phyloP scores from a whole-genome alignment of 305 asterid species.

The Fraxinus latifolia region DNA sequence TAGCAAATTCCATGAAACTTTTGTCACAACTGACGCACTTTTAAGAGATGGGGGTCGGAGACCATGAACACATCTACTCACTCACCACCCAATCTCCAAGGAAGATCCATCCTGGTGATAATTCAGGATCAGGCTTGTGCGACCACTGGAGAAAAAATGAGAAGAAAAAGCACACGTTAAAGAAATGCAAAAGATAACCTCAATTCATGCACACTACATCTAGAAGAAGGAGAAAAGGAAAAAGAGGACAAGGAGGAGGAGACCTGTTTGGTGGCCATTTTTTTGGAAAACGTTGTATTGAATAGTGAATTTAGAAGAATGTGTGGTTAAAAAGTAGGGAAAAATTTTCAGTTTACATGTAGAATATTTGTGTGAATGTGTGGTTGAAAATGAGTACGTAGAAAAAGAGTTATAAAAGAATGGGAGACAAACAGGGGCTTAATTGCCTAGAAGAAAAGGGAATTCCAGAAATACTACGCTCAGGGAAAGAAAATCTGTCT shows the following conservation, averaged over 20 bases:
- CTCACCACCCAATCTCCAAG: conserved; percentile 29
- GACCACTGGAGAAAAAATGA: conserved; percentile 16
- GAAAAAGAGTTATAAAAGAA: not conserved
- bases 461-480: not conserved
- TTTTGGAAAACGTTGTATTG: not conserved
- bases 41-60: conserved; percentile 26
- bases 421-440: not conserved
- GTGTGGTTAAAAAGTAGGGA: not conserved
- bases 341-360: not conserved
- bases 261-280: not conserved
- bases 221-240: not conserved
- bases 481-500: not conserved
- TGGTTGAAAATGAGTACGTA: not conserved
- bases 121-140: conserved; percentile 8
- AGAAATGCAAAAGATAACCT: not conserved
- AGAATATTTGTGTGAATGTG: not conserved
- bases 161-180: not conserved
- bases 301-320: not conserved
- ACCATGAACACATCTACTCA: conserved; percentile 26
- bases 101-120: conserved; percentile 25
- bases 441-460: not conserved
- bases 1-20: not conserved
- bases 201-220: conserved; percentile 3
- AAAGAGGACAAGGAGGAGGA: not conserved
- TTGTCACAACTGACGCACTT: not conserved